A percentile compares a stretch with the other conserved stretches of the same genome.
phyloP scores from a whole-genome alignment of 2,329 filamentous ascomycete genomes.

The Huntiella moniliformis region DNA sequence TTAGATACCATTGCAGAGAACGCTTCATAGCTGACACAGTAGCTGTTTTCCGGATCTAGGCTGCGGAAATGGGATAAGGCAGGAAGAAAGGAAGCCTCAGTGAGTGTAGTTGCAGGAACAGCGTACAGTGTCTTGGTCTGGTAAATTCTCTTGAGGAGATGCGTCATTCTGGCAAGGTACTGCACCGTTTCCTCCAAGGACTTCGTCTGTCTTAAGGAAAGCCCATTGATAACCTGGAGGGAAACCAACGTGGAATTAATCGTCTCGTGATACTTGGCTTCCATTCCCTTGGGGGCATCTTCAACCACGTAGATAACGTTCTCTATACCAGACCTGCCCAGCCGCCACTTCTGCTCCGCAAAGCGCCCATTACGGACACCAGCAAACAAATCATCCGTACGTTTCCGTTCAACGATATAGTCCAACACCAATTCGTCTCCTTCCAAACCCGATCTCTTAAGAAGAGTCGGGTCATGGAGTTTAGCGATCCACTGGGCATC shows the following conservation, averaged over 20 bases:
- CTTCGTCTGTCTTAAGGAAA: conserved; percentile 57
- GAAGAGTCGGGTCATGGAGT: conserved; percentile 37
- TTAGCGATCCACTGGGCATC: conserved; percentile 69
- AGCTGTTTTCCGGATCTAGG: conserved; percentile 29
- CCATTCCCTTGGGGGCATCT: conserved; percentile 40
- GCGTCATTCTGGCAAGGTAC: conserved; percentile 56
- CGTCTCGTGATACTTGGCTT: conserved; percentile 33
- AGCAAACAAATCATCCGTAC: conserved; percentile 59
- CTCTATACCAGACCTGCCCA: conserved; percentile 51
- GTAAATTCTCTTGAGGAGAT: conserved; percentile 46
- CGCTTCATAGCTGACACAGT: conserved; percentile 49
- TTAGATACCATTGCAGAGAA: conserved; percentile 60
- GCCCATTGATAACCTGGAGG: conserved; percentile 61
- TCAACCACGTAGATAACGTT: conserved; percentile 68
- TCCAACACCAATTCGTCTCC: conserved; percentile 58
- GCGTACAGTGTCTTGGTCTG: conserved; percentile 37
- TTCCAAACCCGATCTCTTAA: conserved; percentile 37
- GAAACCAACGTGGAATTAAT: conserved; percentile 56
- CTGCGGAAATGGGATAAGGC: conserved; percentile 39
- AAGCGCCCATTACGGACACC: conserved; percentile 72
- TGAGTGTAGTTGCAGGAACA: conserved; percentile 46
- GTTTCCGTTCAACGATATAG: conserved; percentile 65
- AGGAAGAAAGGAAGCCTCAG: conserved; percentile 45
- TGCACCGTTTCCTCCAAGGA: conserved; percentile 62
- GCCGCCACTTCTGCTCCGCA: conserved; percentile 67